Base-by-base conservation (phyloP, 2,329 filamentous ascomycete species). In the Chaetomium globosum region DNA sequence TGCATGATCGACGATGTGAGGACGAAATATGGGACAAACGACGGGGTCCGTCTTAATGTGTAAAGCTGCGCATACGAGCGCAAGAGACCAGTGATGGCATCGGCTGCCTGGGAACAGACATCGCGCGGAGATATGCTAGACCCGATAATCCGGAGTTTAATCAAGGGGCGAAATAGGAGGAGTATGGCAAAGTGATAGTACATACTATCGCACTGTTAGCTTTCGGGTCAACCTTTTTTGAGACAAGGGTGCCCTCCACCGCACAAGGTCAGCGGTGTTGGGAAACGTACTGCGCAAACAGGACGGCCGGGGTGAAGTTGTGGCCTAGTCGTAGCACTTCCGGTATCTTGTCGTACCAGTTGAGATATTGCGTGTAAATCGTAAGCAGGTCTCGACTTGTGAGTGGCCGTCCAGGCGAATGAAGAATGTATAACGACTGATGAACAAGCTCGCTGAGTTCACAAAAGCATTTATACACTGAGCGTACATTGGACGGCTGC, bases 361-460 rank as follows among this genome's bases (percentile, higher is more conserved):
- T 83, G 19, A 90, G 80, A 70, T 90, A 92, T 69, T 87, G 83
- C 0, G 83, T 86, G 69, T 92, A 91, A 30, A 86, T 85, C 56
- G 80, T 82, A 9, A 91, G 78, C 1, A 92, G 78, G 48, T 85
- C 84, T 48, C 83, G 82, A 68, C 87, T 87, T 0, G 86, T 89
- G 53, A 92, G 80, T 5, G 85, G 85, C 63, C 84, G 82, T 16
- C 85, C 86, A 0, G 90, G 89, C 4, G 89, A 88, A 73, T 91
- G 89, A n/a, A 92, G 82, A 48, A 89, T 83, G 72, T 89, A 89
- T 23, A 91, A 80, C 33, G 87, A 89, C 70, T 89, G 84, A 73
- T 91, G 90, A 1, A 91, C 86, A 1, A 92, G 83, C 75, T 92
- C 89, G 67, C 88, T 91, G 59, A 93, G 81, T 71, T 89, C 86